Base-by-base conservation (phyloP, 2,329 filamentous ascomycete species). In the Arthrobotrys musiformis region DNA sequence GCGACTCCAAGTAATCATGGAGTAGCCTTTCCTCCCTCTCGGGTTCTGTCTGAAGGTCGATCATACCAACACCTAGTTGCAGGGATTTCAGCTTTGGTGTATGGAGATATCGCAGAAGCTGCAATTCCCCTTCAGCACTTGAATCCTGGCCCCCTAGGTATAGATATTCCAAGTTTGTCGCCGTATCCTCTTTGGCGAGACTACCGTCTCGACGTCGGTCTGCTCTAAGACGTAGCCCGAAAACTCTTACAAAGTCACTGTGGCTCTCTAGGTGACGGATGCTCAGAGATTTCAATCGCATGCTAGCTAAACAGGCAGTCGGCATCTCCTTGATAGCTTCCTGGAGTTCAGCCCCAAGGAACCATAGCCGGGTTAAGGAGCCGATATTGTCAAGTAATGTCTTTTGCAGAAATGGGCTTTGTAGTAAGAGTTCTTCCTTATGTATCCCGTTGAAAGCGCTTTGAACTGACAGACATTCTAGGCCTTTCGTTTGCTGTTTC, bases 281-380 rank as follows among this genome's bases (percentile, higher is more conserved):
- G 30, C 72, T 76, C 2, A 76, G 48, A 6, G 72, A 76, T 44
- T 60, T 66, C 13, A 76, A 48, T 6, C 66, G 48, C 50, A 76
- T 61, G 4, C 26, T 19, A 4, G 64, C 28, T 2, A 76, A 37
- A 30, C 24, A 33, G 2, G 58, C 48, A 19, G 68, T 48, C 9
- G 72, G 72, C 17, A 76, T 22, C 5, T 17, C 6, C 8, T 19
- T 11, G 2, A 76, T 8, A 0, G 64, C 60, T 13, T 54, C 58
- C 2, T 19, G 17, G 2, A 76, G 30, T 33, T 76, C 72, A 11
- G 26, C 13, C 15, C 72, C 72, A 19, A 60, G 60, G 26, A 76
- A 70, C 72, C 64, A 76, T 7, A 76, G 60, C 2, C 72, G 35
- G 5, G 22, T 70, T 13, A 76, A 17, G 2, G 64, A 52, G 5